Percentiles rank a stretch among this genome's conserved stretches.
phyloP scores from a whole-genome alignment of 1,139 yeast species.

The Hemisphaericaspora xylofermentans region DNA sequence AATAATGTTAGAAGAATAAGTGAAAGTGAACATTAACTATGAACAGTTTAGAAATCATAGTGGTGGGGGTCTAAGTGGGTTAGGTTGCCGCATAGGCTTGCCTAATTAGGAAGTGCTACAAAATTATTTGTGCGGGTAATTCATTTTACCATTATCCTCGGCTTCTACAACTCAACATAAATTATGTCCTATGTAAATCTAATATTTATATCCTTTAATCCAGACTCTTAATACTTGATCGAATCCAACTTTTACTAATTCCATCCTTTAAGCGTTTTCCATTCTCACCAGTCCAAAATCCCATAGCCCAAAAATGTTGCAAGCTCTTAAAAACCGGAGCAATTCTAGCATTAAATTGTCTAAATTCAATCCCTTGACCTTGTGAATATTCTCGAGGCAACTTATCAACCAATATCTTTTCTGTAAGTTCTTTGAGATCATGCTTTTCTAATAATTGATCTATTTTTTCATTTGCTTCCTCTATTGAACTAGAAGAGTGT shows the following conservation, averaged over 20 bases:
- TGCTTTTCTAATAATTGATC: slow-evolving; percentile 8
- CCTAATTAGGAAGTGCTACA: background rate
- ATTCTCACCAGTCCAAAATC: slow-evolving; percentile 51
- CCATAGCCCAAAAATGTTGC: slow-evolving; percentile 67
- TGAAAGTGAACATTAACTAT: too few relatives aligned
- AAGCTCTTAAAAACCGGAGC: slow-evolving; percentile 50
- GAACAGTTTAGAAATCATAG: background rate
- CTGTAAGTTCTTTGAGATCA: slow-evolving; percentile 14
- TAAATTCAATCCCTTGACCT: slow-evolving; percentile 25
- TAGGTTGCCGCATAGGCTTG: background rate
- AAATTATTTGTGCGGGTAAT: background rate
- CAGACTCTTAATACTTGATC: slow-evolving; percentile 13
- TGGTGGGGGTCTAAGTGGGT: background rate
- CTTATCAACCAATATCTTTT: slow-evolving; percentile 12
- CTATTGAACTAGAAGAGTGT: background rate
- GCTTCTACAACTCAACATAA: background rate
- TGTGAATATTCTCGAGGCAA: slow-evolving; percentile 29
- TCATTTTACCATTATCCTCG: slow-evolving; percentile 1
- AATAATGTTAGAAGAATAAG: too few relatives aligned
- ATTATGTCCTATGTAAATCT: too few relatives aligned
- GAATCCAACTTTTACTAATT: slow-evolving; percentile 41
- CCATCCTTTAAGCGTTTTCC: slow-evolving; percentile 51
- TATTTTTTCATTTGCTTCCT: background rate
- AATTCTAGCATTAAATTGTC: slow-evolving; percentile 26
- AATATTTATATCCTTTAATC: too few relatives aligned